phyloP scores from a whole-genome alignment of 306 rosid species.

The Corylus heterophylla region DNA sequence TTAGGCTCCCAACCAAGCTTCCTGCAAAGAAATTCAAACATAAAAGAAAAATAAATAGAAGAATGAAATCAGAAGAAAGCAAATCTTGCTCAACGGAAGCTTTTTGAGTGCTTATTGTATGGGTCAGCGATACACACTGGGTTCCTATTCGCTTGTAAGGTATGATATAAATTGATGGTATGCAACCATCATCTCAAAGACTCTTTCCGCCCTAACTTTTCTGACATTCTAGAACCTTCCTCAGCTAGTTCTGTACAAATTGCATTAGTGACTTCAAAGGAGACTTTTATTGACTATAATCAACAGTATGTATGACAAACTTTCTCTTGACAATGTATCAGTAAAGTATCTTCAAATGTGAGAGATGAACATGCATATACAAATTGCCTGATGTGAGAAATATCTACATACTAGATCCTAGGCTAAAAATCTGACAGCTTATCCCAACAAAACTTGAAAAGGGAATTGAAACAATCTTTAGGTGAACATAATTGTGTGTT shows the following conservation, averaged over 20 bases:
- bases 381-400: not conserved
- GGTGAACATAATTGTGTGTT: not conserved
- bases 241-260: not conserved
- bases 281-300: not conserved
- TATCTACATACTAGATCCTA: not conserved
- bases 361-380: not conserved
- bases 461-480: not conserved
- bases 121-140: not conserved
- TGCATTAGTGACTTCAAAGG: not conserved
- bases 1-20: conserved; percentile 96
- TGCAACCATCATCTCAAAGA: not conserved
- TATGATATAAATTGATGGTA: not conserved
- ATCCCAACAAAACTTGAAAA: not conserved
- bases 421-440: not conserved
- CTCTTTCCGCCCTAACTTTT: not conserved
- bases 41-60: not conserved
- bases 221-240: not conserved
- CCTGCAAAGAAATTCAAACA: conserved; percentile 44
- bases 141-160: not conserved
- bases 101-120: not conserved
- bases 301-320: not conserved
- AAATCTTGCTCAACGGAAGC: not conserved
- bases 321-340: not conserved
- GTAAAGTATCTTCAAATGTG: not conserved
- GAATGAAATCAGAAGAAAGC: not conserved